Base-by-base conservation (phyloP, 164 flowering plant genomes). In the Tetracentron sinense region DNA sequence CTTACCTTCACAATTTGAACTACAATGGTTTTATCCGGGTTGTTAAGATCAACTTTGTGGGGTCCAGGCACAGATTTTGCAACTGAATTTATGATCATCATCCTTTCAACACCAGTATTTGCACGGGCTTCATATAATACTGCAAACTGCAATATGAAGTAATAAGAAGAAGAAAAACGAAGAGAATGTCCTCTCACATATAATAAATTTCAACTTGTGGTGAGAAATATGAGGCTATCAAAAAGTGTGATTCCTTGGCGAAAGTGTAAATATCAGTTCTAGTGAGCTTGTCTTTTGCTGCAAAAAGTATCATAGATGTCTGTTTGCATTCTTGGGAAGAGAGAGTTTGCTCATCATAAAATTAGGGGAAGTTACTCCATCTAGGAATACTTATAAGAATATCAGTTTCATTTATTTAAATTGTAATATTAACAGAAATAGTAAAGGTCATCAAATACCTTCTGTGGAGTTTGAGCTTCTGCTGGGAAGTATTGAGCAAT, bases 61-160 rank as follows among this genome's bases (percentile, higher is more conserved):
- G 96, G 90, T 60, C 35, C 77, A 64, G 97, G 96, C 66, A 91
- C 83, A 72, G 89, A 78, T 79, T 91, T 89, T 55, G 97, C 98
- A n/a, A 94, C 96, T 19, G 83, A 60, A 68, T 87, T 77, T 60
- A 94, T 93, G 56, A 93, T 85, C 71, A 82, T 82, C 86, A 81
- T 80, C 79, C 96, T 82, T 62, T 93, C 95, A 63, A 86, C 65
- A 42, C 98, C 98, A 62, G 83, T 80, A 73, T 93, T 93, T 69
- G 97, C 95, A 11, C 97, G 92, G 35, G 91, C 95, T 63, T 85
- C 98, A 75, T 81, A 93, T 68, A 84, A 46, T 48, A 93, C 96
- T 17, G 95, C 92, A 86, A 85, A 93, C 98, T 93, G 93, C 74
- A 71, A 60, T 22, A 54, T 15, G 27, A 60, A 66, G 49, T 29